Percentiles rank a stretch among this genome's conserved stretches.
These are phyloP conservation scores for Passiflora organensis DNA, from an alignment of 345 rosid species.

Conservation along the genomic window DNA sequence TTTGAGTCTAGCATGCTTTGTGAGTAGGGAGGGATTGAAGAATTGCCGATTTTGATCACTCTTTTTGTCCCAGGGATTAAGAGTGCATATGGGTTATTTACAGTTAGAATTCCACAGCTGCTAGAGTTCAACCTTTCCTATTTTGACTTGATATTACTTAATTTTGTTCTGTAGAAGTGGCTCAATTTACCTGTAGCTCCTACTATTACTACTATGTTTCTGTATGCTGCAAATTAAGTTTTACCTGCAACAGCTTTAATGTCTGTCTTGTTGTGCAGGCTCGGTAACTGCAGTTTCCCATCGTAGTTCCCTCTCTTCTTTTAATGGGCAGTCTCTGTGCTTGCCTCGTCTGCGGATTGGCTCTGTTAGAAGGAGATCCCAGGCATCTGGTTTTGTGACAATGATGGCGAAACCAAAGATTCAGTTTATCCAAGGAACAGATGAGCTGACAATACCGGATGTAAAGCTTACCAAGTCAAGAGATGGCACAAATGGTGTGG, in stretches of 20 bases:
- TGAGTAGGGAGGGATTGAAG: too few species aligned
- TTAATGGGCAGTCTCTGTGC: constrained; percentile 42
- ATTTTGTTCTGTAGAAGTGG: background rate
- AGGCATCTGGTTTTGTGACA: constrained; percentile 19
- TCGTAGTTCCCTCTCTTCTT: constrained; percentile 36
- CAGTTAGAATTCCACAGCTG: background rate
- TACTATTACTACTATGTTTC: background rate
- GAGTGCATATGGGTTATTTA: too few species aligned
- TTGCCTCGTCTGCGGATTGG: constrained; percentile 16
- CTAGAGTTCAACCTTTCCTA: background rate
- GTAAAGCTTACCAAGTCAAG: constrained; percentile 80
- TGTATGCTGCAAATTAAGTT: background rate
- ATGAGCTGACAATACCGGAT: constrained; percentile 79
- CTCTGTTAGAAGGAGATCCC: constrained; percentile 18
- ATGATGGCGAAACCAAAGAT: constrained; percentile 74
- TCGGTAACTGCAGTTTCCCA: constrained; percentile 33
- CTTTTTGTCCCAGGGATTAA: too few species aligned
- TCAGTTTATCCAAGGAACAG: constrained; percentile 91
- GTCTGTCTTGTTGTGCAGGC: constrained; percentile 29
- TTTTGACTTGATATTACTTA: background rate
- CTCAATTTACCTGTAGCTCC: background rate
- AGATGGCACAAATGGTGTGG: constrained; percentile 83
- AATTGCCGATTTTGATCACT: too few species aligned
- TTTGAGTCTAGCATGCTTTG: too few species aligned
- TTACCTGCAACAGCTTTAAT: background rate